Evolutionary conservation across 2,329 filamentous ascomycete genomes (phyloP).

Genomic region (Aspergillus japonicus): DNA sequence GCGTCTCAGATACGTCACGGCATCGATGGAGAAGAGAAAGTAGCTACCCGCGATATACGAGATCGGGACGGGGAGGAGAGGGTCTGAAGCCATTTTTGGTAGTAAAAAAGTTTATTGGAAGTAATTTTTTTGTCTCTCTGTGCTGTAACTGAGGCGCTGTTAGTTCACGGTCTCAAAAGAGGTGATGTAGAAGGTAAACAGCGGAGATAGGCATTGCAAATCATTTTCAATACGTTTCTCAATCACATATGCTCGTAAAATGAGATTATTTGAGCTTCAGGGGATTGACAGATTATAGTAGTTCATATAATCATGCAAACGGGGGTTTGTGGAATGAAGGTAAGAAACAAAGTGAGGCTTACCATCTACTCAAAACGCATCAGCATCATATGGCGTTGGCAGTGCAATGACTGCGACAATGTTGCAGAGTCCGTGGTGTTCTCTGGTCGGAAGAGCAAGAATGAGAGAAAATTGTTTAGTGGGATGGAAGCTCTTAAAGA

Average conservation of each 20-base stretch:
- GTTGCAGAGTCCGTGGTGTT: slow-evolving; percentile 30
- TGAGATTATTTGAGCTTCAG: slow-evolving; percentile 57
- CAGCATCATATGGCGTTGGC: background rate
- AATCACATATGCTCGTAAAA: slow-evolving; percentile 40
- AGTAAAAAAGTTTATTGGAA: slow-evolving; percentile 6
- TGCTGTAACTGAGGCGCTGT: slow-evolving; percentile 19
- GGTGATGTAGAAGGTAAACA: slow-evolving; percentile 7
- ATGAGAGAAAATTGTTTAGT: slow-evolving; percentile 5
- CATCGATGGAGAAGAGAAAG: slow-evolving; percentile 83
- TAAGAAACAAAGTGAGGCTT: slow-evolving; percentile 18
- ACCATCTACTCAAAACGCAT: slow-evolving; percentile 28
- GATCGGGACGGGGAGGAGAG: slow-evolving; percentile 67
- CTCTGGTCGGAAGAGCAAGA: slow-evolving; percentile 4
- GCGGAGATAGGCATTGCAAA: slow-evolving; percentile 16
- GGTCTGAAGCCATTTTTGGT: slow-evolving; percentile 34
- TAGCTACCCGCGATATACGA: slow-evolving; percentile 77
- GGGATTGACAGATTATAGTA: slow-evolving; percentile 78
- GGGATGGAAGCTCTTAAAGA: slow-evolving; percentile 16
- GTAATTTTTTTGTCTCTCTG: background rate
- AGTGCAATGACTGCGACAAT: slow-evolving; percentile 8
- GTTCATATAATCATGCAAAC: slow-evolving; percentile 63
- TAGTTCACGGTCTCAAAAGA: slow-evolving; percentile 21
- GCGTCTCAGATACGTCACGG: slow-evolving; percentile 73
- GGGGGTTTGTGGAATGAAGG: background rate
- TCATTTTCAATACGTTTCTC: slow-evolving; percentile 47